Conservation (phyloP, 208 protist genomes). For the Porcisia hertigi region DNA sequence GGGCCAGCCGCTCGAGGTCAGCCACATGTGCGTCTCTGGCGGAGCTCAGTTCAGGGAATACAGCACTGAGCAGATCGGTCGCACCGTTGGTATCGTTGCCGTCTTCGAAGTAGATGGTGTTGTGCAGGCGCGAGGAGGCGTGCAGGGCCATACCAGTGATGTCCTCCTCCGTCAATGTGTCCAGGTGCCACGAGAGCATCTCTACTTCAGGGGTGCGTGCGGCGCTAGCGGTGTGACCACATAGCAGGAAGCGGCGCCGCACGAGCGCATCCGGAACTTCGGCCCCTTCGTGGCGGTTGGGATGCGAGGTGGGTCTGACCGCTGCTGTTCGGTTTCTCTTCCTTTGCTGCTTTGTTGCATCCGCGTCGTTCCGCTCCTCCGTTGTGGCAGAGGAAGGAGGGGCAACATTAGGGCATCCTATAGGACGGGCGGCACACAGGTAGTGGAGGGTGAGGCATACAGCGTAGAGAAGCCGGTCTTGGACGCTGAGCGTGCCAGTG, state of each 20-base stretch:
- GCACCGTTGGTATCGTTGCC: conserved; percentile 10
- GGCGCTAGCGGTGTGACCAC: conserved; percentile 44
- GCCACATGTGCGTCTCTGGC: conserved; percentile 48
- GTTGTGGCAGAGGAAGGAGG: conserved; percentile 17
- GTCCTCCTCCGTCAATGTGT: conserved; percentile 78
- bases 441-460: conserved; percentile 74
- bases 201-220: conserved; percentile 73
- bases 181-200: conserved; percentile 78
- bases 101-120: conserved; percentile 46
- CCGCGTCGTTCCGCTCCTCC: neutral
- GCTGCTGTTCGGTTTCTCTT: neutral
- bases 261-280: conserved; percentile 47
- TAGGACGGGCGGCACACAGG: conserved; percentile 18
- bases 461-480: conserved; percentile 80
- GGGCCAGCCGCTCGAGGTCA: conserved; percentile 39
- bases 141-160: conserved; percentile 50
- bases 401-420: neutral
- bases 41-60: conserved; percentile 72
- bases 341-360: neutral
- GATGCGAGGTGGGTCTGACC: neutral
- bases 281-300: conserved; percentile 24
- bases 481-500: conserved; percentile 47
- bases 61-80: conserved; percentile 51
- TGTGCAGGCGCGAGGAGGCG: conserved; percentile 76
- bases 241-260: conserved; percentile 66